These are phyloP conservation scores for Gastrodia elata DNA, from an alignment of 106 monocot genomes.

Conservation along the genomic window DNA sequence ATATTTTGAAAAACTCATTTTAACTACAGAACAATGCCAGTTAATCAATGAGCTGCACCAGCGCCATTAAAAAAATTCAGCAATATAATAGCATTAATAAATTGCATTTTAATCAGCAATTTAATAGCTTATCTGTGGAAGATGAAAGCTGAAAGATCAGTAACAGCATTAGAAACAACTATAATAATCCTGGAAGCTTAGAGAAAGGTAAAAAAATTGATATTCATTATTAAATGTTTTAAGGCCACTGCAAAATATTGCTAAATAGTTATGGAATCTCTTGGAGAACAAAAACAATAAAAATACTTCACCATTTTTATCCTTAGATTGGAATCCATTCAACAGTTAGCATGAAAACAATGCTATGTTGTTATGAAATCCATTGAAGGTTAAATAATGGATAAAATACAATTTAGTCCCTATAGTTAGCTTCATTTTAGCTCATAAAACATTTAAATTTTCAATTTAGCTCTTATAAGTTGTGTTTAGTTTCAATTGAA, in stretches of 20 bases:
- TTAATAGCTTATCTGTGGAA: background rate
- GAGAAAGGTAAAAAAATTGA: background rate
- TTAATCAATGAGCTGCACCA: constrained; percentile 1
- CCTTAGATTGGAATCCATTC: too few relatives aligned
- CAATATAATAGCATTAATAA: background rate
- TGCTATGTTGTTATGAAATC: too few relatives aligned
- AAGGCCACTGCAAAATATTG: background rate
- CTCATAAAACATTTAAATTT: too few relatives aligned
- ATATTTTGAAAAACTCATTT: background rate
- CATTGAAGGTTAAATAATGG: too few relatives aligned
- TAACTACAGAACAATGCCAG: background rate
- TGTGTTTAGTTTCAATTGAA: too few relatives aligned
- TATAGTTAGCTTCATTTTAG: too few relatives aligned
- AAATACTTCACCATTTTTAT: too few relatives aligned
- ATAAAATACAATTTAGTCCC: too few relatives aligned
- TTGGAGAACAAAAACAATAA: too few relatives aligned
- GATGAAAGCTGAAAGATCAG: background rate
- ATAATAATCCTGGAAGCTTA: background rate
- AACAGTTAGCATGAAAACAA: too few relatives aligned
- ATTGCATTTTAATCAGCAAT: background rate
- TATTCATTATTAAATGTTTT: background rate
- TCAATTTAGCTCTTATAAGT: too few relatives aligned
- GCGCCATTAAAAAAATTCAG: background rate
- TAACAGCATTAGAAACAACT: background rate
- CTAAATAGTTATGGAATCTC: too few relatives aligned